Evolutionary conservation across 495 filamentous ascomycete species (phyloP).

Genomic region (Podospora comata): DNA sequence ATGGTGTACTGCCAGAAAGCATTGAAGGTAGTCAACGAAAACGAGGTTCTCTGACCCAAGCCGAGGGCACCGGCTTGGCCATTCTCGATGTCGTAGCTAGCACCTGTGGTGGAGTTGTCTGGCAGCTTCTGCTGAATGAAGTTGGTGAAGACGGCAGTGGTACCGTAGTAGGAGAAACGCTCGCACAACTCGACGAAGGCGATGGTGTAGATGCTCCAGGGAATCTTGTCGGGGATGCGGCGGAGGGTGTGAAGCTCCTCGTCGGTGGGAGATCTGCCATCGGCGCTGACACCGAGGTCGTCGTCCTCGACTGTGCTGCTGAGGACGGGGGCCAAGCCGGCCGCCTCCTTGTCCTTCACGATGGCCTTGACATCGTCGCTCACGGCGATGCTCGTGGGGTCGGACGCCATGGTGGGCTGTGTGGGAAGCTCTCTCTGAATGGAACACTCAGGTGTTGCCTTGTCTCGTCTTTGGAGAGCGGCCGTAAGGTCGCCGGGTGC

Average conservation of each 20-base stretch:
- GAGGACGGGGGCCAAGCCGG: constrained; percentile 10
- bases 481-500: not conserved
- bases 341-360: constrained; percentile 19
- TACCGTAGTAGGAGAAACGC: constrained; percentile 78
- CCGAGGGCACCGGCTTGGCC: constrained; percentile 62
- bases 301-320: constrained; percentile 11
- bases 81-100: constrained; percentile 37
- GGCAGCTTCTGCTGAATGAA: constrained; percentile 69
- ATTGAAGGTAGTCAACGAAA: constrained; percentile 66
- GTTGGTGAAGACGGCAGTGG: constrained; percentile 55
- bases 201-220: constrained; percentile 63
- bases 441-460: constrained; percentile 1
- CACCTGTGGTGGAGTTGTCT: constrained; percentile 56
- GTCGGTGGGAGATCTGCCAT: constrained; percentile 47
- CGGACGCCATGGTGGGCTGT: constrained; percentile 18
- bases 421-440: not conserved
- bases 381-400: constrained; percentile 17
- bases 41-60: constrained; percentile 64
- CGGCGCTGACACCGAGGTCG: constrained; percentile 17
- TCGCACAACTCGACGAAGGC: constrained; percentile 75
- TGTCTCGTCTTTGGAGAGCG: constrained; percentile 4
- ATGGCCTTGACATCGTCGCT: constrained; percentile 18
- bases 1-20: constrained; percentile 71
- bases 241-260: constrained; percentile 60
- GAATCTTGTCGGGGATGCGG: constrained; percentile 63